Base-by-base conservation (phyloP, 495 filamentous ascomycete species). In the Xylaria longipes region DNA sequence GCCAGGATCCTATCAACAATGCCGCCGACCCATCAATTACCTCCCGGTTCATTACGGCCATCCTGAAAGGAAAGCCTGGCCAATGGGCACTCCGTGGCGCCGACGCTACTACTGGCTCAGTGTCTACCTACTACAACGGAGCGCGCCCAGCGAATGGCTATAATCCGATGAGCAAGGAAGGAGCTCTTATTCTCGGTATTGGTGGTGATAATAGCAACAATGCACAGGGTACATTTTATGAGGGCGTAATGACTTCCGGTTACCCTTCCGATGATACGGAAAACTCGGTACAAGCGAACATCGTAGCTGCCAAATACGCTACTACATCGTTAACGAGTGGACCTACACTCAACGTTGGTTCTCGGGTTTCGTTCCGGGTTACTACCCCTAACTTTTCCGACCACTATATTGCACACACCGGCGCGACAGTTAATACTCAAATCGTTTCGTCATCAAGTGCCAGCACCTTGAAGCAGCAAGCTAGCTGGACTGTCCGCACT, bases 211-310 rank as follows among this genome's bases (percentile, higher is more conserved):
- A 89, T 77, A 89, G 86, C 73, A 75, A 75, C 68, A 65, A 82
- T 57, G 86, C 84, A 11, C 86, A 89, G 75, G 87, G 87, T 45
- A 89, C 87, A 0, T 89, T 89, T 80, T 89, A 89, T 78, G 87
- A 89, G 74, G 87, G 87, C 56, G 87, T 84, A 5, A 87, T 89
- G 87, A 89, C 87, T 65, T 76, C 80, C 15, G 86, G 87, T 37
- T 89, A 87, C 72, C 87, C 87, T 2, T 81, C 86, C 27, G 86
- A 88, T 68, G 82, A 76, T 46, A 87, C 84, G 27, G 87, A 89
- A 74, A 80, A 82, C 76, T 68, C 81, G 20, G 87, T 89, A 68
- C 87, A 89, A 74, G 87, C 86, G 25, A 83, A 89, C 66, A 85
- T 89, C 72, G 82, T 88, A 1, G 84, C 86, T 15, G 87, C 87